Evolutionary conservation across 2,329 filamentous ascomycete species (phyloP).

Genomic region (Talaromyces sp.): DNA sequence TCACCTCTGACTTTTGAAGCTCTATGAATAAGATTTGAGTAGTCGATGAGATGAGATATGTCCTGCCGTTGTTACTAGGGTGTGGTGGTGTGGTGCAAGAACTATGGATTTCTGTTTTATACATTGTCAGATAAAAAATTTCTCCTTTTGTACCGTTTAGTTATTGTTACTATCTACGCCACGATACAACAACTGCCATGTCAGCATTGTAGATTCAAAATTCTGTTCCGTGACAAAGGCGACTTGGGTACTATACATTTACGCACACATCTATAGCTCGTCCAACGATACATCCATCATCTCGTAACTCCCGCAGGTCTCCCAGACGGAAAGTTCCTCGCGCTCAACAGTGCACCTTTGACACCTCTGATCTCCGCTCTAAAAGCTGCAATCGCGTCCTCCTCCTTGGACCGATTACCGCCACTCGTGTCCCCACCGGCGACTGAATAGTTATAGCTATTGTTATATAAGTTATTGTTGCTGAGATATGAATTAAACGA

Average conservation of each 20-base stretch:
- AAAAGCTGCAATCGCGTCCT: constrained; percentile 57
- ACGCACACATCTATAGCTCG: neutral
- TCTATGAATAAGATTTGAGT: neutral
- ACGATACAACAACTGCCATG: neutral
- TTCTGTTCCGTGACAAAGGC: neutral
- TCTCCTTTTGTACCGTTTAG: constrained; percentile 4
- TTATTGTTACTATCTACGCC: neutral
- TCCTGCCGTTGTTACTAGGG: neutral
- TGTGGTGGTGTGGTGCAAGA: constrained; percentile 2
- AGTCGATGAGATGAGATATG: constrained; percentile 6
- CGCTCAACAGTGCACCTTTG: constrained; percentile 62
- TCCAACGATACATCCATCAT: neutral
- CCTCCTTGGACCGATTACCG: constrained; percentile 36
- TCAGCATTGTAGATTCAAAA: neutral
- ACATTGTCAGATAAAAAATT: constrained; percentile 2
- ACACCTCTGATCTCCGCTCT: constrained; percentile 60
- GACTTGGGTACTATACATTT: neutral
- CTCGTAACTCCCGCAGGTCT: constrained; percentile 19
- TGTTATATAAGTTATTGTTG: constrained; percentile 31
- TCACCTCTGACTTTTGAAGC: neutral
- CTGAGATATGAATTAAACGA: constrained; percentile 33
- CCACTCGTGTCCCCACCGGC: constrained; percentile 26
- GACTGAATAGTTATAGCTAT: constrained; percentile 27
- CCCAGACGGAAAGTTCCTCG: constrained; percentile 56
- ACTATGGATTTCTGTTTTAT: neutral